phyloP scores from a whole-genome alignment of 768 basidiomycete species.

The Trametes cingulata region DNA sequence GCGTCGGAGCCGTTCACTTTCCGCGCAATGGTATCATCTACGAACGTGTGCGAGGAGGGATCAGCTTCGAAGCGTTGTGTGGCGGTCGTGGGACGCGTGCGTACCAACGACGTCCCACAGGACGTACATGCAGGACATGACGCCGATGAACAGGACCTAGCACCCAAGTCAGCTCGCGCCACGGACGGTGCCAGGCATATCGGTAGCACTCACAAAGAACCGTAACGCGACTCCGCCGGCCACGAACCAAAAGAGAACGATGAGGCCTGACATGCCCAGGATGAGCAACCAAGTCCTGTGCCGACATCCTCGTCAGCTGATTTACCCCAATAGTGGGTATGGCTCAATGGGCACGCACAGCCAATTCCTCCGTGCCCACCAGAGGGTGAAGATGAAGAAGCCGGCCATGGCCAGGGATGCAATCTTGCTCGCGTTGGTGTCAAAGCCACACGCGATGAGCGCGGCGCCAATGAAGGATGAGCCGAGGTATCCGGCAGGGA shows the following conservation, averaged over 20 bases:
- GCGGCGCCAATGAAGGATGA: constrained; percentile 85
- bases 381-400: constrained; percentile 87
- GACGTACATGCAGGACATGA: constrained; percentile 86
- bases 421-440: constrained; percentile 86
- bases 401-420: constrained; percentile 77
- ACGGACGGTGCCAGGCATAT: background rate
- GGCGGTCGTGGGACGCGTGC: background rate
- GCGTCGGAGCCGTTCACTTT: constrained; percentile 91
- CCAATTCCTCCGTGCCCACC: constrained; percentile 81
- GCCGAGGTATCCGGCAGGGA: constrained; percentile 86
- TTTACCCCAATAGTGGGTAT: background rate
- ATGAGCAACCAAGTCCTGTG: constrained; percentile 77
- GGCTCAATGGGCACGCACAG: constrained; percentile 46
- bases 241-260: constrained; percentile 85
- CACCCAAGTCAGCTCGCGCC: background rate
- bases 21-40: constrained; percentile 82
- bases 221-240: constrained; percentile 72
- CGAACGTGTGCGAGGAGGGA: background rate
- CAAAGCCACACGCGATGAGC: constrained; percentile 85
- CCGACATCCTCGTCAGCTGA: background rate
- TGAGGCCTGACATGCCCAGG: constrained; percentile 74
- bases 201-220: constrained; percentile 57
- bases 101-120: constrained; percentile 86
- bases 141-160: constrained; percentile 79
- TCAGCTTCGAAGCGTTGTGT: background rate